phyloP scores from a whole-genome alignment of 2,329 filamentous ascomycete genomes.

The Colletotrichum sp. region DNA sequence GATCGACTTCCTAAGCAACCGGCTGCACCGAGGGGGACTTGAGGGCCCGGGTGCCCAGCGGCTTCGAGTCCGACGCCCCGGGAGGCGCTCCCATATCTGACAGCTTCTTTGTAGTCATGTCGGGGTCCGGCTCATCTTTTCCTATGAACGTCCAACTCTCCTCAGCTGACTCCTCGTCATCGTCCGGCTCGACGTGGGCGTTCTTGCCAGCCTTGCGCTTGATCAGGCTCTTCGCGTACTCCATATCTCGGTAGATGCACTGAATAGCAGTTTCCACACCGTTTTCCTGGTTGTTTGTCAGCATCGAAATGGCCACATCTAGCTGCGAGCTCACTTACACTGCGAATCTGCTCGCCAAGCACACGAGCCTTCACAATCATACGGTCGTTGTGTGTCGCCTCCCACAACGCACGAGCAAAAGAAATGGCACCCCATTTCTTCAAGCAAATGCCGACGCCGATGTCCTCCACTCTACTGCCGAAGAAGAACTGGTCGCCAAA shows the following conservation, averaged over 20 bases:
- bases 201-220: constrained; percentile 66
- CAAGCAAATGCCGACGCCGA: constrained; percentile 89
- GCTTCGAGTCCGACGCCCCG: not conserved
- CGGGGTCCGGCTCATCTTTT: constrained; percentile 50
- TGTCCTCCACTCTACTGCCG: constrained; percentile 84
- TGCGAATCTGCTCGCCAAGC: constrained; percentile 86
- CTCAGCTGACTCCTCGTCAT: constrained; percentile 69
- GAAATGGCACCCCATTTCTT: constrained; percentile 88
- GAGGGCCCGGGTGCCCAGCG: not conserved
- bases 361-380: constrained; percentile 88
- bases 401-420: constrained; percentile 88
- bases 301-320: constrained; percentile 1
- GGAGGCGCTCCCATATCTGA: constrained; percentile 20
- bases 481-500: constrained; percentile 99
- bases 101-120: constrained; percentile 45
- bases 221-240: constrained; percentile 87
- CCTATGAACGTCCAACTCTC: constrained; percentile 94
- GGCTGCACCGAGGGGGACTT: constrained; percentile 1
- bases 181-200: constrained; percentile 44
- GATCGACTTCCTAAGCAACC: not conserved
- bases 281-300: constrained; percentile 68
- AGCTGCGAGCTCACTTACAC: constrained; percentile 59
- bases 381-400: constrained; percentile 85
- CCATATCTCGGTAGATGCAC: constrained; percentile 91
- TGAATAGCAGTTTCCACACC: constrained; percentile 92